These are phyloP conservation scores for Lepiota brunneoincarnata DNA, from an alignment of 768 basidiomycete species.

Conservation along the genomic window DNA sequence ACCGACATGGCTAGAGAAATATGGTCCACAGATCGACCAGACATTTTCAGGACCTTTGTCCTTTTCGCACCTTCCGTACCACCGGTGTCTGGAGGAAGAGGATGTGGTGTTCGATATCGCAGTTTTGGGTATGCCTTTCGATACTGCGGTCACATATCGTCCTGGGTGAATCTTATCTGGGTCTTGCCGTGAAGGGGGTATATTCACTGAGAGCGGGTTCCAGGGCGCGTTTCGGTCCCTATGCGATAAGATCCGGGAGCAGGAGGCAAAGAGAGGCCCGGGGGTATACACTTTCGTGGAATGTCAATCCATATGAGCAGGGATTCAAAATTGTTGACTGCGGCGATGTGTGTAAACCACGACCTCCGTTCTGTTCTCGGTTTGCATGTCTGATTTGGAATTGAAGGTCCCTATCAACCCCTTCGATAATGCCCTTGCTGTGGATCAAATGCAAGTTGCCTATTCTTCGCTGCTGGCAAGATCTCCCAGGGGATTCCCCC, in stretches of 20 bases:
- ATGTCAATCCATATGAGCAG: conserved; percentile 57
- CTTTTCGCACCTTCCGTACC: conserved; percentile 81
- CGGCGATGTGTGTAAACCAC: conserved; percentile 58
- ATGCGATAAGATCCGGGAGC: conserved; percentile 79
- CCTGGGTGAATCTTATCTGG: conserved; percentile 36
- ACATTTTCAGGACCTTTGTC: conserved; percentile 77
- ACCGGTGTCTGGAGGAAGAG: conserved; percentile 64
- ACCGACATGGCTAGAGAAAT: conserved; percentile 65
- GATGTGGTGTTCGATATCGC: conserved; percentile 65
- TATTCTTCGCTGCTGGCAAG: conserved; percentile 75
- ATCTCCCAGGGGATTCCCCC: conserved; percentile 34
- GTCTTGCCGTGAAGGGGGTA: no score
- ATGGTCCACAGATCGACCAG: conserved; percentile 72
- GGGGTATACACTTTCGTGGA: conserved; percentile 75
- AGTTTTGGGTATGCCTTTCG: conserved; percentile 78
- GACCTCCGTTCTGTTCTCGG: background rate
- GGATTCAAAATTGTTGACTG: conserved; percentile 73
- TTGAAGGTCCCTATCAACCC: conserved; percentile 72
- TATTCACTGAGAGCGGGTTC: background rate
- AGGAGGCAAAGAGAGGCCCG: conserved; percentile 54
- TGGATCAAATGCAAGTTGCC: conserved; percentile 86
- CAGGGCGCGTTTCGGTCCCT: conserved; percentile 86
- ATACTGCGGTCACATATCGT: conserved; percentile 65
- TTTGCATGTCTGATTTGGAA: background rate
- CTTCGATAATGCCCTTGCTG: conserved; percentile 79